Conservation (phyloP, 257 asterid species). For the Solanum pennellii region DNA sequence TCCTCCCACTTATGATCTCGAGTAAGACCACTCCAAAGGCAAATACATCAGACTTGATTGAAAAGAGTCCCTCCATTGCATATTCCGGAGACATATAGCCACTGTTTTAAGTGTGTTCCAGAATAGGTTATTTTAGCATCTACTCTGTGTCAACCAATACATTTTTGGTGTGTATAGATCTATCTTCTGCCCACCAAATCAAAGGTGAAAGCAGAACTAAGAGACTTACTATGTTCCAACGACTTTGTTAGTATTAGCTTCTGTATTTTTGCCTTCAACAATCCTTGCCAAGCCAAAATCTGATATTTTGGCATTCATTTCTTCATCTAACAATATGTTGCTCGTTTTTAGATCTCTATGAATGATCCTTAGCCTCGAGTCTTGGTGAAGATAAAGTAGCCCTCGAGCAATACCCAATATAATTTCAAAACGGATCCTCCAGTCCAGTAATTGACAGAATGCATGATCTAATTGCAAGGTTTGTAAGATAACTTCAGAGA, state of each 20-base stretch:
- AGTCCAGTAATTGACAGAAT: not conserved
- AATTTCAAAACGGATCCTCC: slow-evolving; percentile 1
- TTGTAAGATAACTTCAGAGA: not conserved
- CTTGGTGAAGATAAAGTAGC: slow-evolving; percentile 4
- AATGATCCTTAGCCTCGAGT: slow-evolving; percentile 1
- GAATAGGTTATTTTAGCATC: not conserved
- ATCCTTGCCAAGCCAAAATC: slow-evolving; percentile 9
- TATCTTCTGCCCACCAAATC: not conserved
- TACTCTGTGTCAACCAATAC: not conserved
- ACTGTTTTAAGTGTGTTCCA: not conserved
- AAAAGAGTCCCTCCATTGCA: slow-evolving; percentile 14
- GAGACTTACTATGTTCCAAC: slow-evolving; percentile 12
- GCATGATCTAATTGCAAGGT: not conserved
- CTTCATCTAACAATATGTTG: not conserved
- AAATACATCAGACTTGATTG: slow-evolving; percentile 18
- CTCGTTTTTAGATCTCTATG: slow-evolving; percentile 1
- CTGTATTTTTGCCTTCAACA: not conserved
- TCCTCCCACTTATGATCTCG: slow-evolving; percentile 18
- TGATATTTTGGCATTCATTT: slow-evolving; percentile 2
- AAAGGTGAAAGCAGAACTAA: not conserved
- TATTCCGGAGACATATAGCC: slow-evolving; percentile 24
- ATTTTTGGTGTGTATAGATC: not conserved
- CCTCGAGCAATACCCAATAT: slow-evolving; percentile 4
- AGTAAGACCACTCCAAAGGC: slow-evolving; percentile 17
- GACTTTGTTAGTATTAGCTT: not conserved